These are phyloP conservation scores for Symbiodinium natans DNA, from an alignment of 73 alveolate species.

Conservation along the genomic window DNA sequence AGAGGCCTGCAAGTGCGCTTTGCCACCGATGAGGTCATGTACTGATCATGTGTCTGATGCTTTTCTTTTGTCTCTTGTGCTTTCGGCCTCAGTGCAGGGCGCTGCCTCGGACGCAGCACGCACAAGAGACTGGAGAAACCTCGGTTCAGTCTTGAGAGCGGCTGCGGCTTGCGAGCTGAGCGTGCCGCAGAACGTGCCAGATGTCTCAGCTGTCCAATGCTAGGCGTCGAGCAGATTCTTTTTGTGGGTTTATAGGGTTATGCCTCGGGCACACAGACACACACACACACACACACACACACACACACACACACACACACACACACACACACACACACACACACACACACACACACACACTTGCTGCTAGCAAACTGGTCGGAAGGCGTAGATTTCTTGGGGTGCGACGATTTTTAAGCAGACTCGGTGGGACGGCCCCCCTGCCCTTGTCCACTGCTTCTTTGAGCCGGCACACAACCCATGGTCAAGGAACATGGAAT, in stretches of 20 bases:
- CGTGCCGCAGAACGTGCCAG: background rate
- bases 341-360: background rate
- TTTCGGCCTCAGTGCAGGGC: slow-evolving; percentile 21
- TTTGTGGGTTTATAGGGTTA: slow-evolving; percentile 92
- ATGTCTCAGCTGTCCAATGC: too few species aligned
- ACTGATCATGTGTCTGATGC: background rate
- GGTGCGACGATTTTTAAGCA: slow-evolving; percentile 60
- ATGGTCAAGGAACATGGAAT: too few species aligned
- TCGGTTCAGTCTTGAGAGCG: background rate
- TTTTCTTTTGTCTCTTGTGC: background rate
- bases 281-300: background rate
- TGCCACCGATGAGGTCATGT: background rate
- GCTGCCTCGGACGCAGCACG: slow-evolving; percentile 61
- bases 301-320: too few species aligned
- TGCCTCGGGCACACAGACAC: slow-evolving; percentile 18
- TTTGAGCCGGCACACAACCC: background rate
- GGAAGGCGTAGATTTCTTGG: background rate
- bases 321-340: too few species aligned
- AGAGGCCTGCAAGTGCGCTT: background rate
- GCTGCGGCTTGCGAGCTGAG: too few species aligned
- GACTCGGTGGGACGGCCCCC: slow-evolving; percentile 93
- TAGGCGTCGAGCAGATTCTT: slow-evolving; percentile 19
- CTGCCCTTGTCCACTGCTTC: slow-evolving; percentile 66
- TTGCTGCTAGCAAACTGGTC: background rate
- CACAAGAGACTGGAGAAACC: slow-evolving; percentile 86